A percentile compares a stretch with the other conserved stretches of the same genome.
Conservation (phyloP, 495 filamentous ascomycete genomes). For the Penicillium crystallinum region DNA sequence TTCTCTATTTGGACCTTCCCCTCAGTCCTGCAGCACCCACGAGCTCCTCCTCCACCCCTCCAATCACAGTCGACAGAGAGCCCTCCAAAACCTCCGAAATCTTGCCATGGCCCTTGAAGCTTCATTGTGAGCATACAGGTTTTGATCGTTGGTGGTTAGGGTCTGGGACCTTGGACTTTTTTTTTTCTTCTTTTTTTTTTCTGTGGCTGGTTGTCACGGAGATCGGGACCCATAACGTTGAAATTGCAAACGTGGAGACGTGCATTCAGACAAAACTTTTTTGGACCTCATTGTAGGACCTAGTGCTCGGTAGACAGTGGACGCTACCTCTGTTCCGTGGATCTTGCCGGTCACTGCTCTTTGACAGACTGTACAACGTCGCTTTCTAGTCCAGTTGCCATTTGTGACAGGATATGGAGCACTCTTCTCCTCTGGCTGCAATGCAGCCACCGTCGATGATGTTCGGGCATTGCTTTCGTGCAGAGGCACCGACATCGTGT, state of each 20-base stretch:
- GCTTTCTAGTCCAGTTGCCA: slow-evolving; percentile 5
- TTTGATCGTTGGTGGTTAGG: slow-evolving; percentile 14
- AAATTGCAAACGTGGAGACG: slow-evolving; percentile 12
- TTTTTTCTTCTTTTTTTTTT: background rate
- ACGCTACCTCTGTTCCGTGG: background rate
- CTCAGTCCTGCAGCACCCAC: slow-evolving; percentile 18
- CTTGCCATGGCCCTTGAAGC: slow-evolving; percentile 5
- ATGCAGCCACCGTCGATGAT: slow-evolving; percentile 76
- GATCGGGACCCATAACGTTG: slow-evolving; percentile 10
- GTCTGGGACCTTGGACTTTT: slow-evolving; percentile 8
- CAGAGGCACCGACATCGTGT: slow-evolving; percentile 49
- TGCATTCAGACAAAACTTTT: background rate
- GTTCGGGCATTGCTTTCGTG: slow-evolving; percentile 50
- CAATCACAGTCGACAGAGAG: slow-evolving; percentile 15
- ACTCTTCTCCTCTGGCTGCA: slow-evolving; percentile 88
- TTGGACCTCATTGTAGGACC: slow-evolving; percentile 6
- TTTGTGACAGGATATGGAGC: slow-evolving; percentile 58
- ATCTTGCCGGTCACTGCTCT: background rate
- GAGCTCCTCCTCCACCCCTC: slow-evolving; percentile 20
- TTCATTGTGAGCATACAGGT: background rate
- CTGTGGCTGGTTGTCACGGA: slow-evolving; percentile 7
- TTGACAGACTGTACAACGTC: slow-evolving; percentile 8
- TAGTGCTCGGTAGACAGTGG: slow-evolving; percentile 5
- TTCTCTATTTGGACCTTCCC: background rate
- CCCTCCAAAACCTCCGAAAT: slow-evolving; percentile 15